These are phyloP conservation scores for Mycena vitilis DNA, from an alignment of 768 basidiomycete species.

Conservation along the genomic window DNA sequence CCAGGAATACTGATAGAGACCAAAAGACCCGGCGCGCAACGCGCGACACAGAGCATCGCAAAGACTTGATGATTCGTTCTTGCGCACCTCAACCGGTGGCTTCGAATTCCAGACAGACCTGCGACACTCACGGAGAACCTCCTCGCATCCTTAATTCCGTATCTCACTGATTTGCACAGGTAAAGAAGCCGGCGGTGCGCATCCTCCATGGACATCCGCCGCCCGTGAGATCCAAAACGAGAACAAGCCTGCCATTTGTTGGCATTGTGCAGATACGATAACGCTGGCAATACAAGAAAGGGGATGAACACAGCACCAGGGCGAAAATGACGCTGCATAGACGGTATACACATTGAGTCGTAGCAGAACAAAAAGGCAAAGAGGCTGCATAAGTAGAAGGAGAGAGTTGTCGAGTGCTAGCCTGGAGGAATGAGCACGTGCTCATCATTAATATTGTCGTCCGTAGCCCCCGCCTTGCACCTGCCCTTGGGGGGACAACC, in stretches of 20 bases:
- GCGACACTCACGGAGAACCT: too few species aligned
- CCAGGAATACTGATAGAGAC: not conserved
- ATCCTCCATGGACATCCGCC: not conserved
- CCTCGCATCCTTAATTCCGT: not conserved
- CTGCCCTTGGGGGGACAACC: conserved; percentile 52
- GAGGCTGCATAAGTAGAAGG: conserved; percentile 11
- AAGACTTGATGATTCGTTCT: too few species aligned
- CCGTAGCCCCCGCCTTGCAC: conserved; percentile 65
- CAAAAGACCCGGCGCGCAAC: not conserved
- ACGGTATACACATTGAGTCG: conserved; percentile 21
- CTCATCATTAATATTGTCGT: conserved; percentile 68
- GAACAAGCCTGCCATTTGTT: not conserved
- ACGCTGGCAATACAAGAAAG: conserved; percentile 18
- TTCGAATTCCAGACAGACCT: conserved; percentile 11
- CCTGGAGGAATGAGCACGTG: conserved; percentile 3
- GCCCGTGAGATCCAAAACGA: not conserved
- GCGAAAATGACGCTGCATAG: conserved; percentile 17
- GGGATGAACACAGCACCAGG: not conserved
- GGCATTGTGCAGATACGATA: conserved; percentile 16
- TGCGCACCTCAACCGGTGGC: not conserved
- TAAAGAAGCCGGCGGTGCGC: not conserved
- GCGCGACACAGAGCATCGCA: too few species aligned
- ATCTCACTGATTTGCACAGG: not conserved
- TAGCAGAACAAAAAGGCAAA: not conserved
- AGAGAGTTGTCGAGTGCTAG: not conserved